Percentiles rank a stretch among this genome's conserved stretches.
Evolutionary conservation across 2,329 filamentous ascomycete genomes (phyloP).

Genomic region (Aspergillus terreus): DNA sequence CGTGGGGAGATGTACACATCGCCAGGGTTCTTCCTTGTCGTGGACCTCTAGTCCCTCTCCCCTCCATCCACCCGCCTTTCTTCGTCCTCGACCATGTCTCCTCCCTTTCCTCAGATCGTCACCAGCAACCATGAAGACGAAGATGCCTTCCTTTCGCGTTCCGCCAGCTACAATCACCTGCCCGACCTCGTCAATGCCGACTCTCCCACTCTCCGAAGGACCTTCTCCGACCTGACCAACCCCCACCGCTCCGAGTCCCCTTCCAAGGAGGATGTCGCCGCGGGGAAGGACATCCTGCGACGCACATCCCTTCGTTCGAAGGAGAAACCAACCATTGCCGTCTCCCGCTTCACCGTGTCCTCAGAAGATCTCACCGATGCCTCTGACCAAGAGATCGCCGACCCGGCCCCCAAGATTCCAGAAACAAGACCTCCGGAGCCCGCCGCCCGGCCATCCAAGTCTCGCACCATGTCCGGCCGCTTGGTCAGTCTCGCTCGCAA

Average conservation of each 20-base stretch:
- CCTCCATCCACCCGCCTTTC: not conserved
- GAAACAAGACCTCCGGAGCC: conserved; percentile 29
- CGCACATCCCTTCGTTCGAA: conserved; percentile 39
- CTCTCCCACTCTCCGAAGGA: conserved; percentile 44
- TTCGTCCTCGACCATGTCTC: conserved; percentile 30
- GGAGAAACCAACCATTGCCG: conserved; percentile 25
- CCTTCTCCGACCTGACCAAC: conserved; percentile 48
- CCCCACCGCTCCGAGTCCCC: conserved; percentile 35
- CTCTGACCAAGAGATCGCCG: conserved; percentile 14
- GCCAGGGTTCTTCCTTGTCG: conserved; percentile 20
- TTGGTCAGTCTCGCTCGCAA: conserved; percentile 50
- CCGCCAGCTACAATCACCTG: conserved; percentile 58
- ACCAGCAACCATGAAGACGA: conserved; percentile 24
- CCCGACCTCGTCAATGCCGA: conserved; percentile 36
- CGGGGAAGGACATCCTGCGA: conserved; percentile 40
- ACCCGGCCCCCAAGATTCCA: conserved; percentile 16
- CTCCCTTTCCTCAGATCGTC: conserved; percentile 20
- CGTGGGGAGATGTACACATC: conserved; percentile 28
- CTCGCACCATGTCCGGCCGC: conserved; percentile 48
- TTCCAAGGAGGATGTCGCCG: conserved; percentile 35
- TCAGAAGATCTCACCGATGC: conserved; percentile 33
- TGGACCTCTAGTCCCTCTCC: conserved; percentile 12
- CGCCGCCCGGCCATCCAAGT: conserved; percentile 36
- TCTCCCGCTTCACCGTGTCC: conserved; percentile 36
- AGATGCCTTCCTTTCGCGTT: conserved; percentile 42